These are phyloP conservation scores for Ganoderma meredithae DNA, from an alignment of 1,284 basidiomycete species.

Conservation along the genomic window DNA sequence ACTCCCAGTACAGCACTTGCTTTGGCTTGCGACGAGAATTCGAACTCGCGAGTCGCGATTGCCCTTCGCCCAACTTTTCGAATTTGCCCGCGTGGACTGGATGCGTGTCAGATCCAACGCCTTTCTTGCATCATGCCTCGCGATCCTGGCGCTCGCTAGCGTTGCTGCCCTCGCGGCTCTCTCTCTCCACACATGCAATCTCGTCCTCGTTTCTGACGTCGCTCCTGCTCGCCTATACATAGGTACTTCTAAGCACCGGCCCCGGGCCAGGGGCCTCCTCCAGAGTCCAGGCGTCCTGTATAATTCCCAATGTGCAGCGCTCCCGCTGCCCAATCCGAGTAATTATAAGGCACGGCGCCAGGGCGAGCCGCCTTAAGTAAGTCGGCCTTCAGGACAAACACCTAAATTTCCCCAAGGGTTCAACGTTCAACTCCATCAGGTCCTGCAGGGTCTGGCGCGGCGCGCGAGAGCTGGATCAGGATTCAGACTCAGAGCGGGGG, in stretches of 20 bases:
- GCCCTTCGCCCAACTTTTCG: not conserved
- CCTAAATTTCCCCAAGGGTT: too few relatives aligned
- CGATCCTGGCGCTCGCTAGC: constrained; percentile 8
- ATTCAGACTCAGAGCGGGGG: not conserved
- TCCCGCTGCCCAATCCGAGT: too few relatives aligned
- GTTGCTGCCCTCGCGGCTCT: not conserved
- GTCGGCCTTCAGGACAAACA: too few relatives aligned
- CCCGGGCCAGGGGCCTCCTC: too few relatives aligned
- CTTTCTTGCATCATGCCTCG: constrained; percentile 9
- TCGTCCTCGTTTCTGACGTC: not conserved
- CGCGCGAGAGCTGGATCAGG: not conserved
- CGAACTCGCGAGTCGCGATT: too few relatives aligned
- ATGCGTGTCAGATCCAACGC: constrained; percentile 3
- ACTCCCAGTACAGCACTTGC: too few relatives aligned
- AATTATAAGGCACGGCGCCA: too few relatives aligned
- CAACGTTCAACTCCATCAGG: not conserved
- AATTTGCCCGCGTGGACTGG: not conserved
- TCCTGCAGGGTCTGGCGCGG: not conserved
- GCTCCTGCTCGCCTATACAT: not conserved
- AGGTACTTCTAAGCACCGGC: too few relatives aligned
- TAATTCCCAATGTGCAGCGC: too few relatives aligned
- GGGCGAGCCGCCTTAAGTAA: too few relatives aligned
- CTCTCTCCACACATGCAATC: too few relatives aligned
- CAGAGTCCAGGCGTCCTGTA: too few relatives aligned
- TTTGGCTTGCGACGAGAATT: not conserved